Evolutionary conservation across 2,329 filamentous ascomycete species (phyloP), one percentile per base, ranked within the genome.

Genomic region (Aspergillus melleus): DNA sequence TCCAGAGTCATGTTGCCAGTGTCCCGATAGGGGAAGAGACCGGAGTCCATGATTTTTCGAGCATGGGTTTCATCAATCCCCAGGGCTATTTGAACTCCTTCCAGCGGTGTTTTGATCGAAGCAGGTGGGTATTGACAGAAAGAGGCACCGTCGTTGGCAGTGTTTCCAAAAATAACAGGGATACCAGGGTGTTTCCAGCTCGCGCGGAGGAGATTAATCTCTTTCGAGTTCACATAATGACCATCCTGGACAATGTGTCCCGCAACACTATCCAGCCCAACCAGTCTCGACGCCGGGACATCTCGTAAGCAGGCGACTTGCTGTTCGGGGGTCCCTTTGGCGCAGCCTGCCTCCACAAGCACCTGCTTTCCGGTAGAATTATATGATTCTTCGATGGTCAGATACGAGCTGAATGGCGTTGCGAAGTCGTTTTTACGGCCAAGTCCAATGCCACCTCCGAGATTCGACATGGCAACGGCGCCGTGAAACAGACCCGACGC

Each of bases 191-290:
- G 78, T 8, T 77, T 78, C 20, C 70, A 70, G 58, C 82, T 80
- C 24, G 70, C 71, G 9, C 74, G 74, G 3, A 73, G 69, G 29
- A 83, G 74, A 20, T 79, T 73, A 26, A 86, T 77, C 39, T 81
- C 71, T 6, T 82, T 74, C 8, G 81, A 79, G 63, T 81, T 77
- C 61, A 87, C 79, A 58, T 83, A 85, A 9, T 76, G 81, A 26
- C 84, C 84, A 60, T 88, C 86, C 52, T 86, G 81, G 6, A 88
- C 84, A 4, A 86, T 78, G 60, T 82, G 84, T 47, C 82, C 78
- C 10, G 61, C 57, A 29, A 61, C 51, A 24, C 56, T 63, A 29
- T 54, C 26, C 5, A 63, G 24, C n/a, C 36, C 52, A 8, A 60
- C 56, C n/a, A 66, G 57, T 19, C 47, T 60, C 2, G 52, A 58